phyloP scores from a whole-genome alignment of 2,329 filamentous ascomycete species.

The Penicillium expansum region DNA sequence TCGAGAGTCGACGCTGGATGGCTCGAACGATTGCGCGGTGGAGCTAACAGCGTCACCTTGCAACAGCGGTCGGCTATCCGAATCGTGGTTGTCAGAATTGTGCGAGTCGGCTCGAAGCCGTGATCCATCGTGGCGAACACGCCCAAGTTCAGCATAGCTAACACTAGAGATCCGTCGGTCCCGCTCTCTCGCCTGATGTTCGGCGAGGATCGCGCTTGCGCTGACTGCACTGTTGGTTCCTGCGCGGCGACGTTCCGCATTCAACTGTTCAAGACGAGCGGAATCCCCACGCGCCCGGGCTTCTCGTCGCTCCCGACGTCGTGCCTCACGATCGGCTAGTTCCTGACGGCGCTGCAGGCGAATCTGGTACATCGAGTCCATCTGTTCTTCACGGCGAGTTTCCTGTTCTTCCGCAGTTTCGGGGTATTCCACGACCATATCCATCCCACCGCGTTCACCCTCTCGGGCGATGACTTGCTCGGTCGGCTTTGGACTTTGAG shows the following conservation, averaged over 20 bases:
- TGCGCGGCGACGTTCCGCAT: slow-evolving; percentile 33
- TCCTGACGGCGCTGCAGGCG: slow-evolving; percentile 73
- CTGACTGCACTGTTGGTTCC: slow-evolving; percentile 37
- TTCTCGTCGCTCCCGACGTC: slow-evolving; percentile 66
- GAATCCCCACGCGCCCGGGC: slow-evolving; percentile 69
- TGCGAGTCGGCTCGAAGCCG: slow-evolving; percentile 47
- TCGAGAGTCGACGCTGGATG: slow-evolving; percentile 30
- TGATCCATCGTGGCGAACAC: slow-evolving; percentile 50
- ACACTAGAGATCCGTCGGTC: slow-evolving; percentile 49
- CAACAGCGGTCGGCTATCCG: slow-evolving; percentile 48
- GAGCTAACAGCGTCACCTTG: slow-evolving; percentile 33
- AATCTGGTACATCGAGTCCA: slow-evolving; percentile 91
- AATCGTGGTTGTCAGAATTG: slow-evolving; percentile 44
- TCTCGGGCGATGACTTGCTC: slow-evolving; percentile 84
- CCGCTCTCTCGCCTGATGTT: slow-evolving; percentile 45
- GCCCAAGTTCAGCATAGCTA: slow-evolving; percentile 47
- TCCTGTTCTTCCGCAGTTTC: slow-evolving; percentile 78
- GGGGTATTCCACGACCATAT: slow-evolving; percentile 82
- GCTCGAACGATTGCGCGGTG: slow-evolving; percentile 28
- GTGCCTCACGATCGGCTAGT: slow-evolving; percentile 71
- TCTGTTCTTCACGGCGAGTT: slow-evolving; percentile 75
- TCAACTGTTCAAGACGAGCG: slow-evolving; percentile 65
- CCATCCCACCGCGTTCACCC: slow-evolving; percentile 87
- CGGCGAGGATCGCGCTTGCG: slow-evolving; percentile 41
- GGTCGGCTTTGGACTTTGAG: slow-evolving; percentile 65